phyloP scores from a whole-genome alignment of 2,329 filamentous ascomycete genomes.

The Aspergillus fumigatus region DNA sequence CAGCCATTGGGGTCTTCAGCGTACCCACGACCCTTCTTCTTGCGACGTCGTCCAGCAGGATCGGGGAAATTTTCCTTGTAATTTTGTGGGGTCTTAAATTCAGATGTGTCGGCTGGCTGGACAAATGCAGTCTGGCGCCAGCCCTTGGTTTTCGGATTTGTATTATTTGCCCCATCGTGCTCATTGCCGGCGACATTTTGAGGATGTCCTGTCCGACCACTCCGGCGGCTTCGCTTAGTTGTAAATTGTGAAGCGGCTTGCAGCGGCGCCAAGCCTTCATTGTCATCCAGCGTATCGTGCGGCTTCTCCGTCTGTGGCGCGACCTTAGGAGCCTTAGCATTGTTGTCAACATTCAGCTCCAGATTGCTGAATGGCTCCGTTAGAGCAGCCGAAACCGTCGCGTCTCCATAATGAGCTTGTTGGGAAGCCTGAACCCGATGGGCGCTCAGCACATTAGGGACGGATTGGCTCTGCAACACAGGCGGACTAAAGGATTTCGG shows the following conservation, averaged over 20 bases:
- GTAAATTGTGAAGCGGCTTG: conserved; percentile 23
- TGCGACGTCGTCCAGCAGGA: conserved; percentile 41
- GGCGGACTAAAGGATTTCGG: conserved; percentile 7
- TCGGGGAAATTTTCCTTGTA: conserved; percentile 21
- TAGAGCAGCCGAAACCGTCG: conserved; percentile 36
- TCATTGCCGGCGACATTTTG: conserved; percentile 38
- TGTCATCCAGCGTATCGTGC: conserved; percentile 15
- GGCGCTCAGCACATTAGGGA: conserved; percentile 24
- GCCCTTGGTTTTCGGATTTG: conserved; percentile 52
- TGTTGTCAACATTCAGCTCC: conserved; percentile 28
- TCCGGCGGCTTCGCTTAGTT: conserved; percentile 43
- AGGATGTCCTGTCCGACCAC: conserved; percentile 41
- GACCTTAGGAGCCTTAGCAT: conserved; percentile 9
- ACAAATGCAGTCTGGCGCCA: conserved; percentile 66
- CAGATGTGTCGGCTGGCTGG: conserved; percentile 49
- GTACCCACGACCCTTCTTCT: conserved; percentile 40
- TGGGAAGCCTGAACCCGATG: conserved; percentile 11
- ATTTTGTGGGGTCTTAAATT: conserved; percentile 22
- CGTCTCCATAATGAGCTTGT: conserved; percentile 21
- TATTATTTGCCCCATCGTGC: conserved; percentile 28
- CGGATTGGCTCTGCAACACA: conserved; percentile 12
- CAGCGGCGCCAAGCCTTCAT: conserved; percentile 14
- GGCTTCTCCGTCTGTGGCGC: conserved; percentile 12
- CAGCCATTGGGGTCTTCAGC: conserved; percentile 70
- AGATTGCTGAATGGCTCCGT: conserved; percentile 44